These are phyloP conservation scores for Candida anglica DNA, from an alignment of 805 yeast genomes.

Conservation along the genomic window DNA sequence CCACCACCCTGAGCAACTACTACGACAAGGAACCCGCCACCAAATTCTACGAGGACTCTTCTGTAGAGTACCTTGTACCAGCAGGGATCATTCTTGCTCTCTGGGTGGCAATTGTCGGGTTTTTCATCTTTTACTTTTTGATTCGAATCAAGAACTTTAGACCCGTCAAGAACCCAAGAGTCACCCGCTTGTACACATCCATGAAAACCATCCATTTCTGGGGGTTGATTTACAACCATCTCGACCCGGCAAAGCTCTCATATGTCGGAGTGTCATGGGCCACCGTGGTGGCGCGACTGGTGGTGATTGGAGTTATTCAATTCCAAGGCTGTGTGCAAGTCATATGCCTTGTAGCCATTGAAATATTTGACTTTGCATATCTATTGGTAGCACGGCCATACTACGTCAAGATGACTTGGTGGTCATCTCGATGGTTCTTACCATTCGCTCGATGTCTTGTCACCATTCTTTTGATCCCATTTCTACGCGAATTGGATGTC, in stretches of 20 bases:
- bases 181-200: constrained; percentile 42
- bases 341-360: constrained; percentile 29
- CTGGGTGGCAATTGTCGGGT: constrained; percentile 9
- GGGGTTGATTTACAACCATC: constrained; percentile 42
- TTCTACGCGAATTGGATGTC: constrained; percentile 27
- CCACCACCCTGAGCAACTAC: too few species aligned
- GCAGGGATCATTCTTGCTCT: constrained; percentile 1
- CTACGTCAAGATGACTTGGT: constrained; percentile 22
- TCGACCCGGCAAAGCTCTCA: constrained; percentile 37
- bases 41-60: too few species aligned
- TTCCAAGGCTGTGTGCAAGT: constrained; percentile 43
- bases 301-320: constrained; percentile 44
- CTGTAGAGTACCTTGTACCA: too few species aligned
- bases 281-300: constrained; percentile 28
- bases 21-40: too few species aligned
- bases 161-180: constrained; percentile 13
- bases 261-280: constrained; percentile 35
- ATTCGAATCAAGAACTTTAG: constrained; percentile 11
- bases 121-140: constrained; percentile 10
- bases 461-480: constrained; percentile 41
- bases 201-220: constrained; percentile 43
- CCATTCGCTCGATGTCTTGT: constrained; percentile 36
- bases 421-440: constrained; percentile 27
- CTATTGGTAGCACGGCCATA: constrained; percentile 24
- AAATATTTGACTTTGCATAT: constrained; percentile 21